These are phyloP conservation scores for Argentina anserina DNA, from an alignment of 306 rosid species.

Conservation along the genomic window DNA sequence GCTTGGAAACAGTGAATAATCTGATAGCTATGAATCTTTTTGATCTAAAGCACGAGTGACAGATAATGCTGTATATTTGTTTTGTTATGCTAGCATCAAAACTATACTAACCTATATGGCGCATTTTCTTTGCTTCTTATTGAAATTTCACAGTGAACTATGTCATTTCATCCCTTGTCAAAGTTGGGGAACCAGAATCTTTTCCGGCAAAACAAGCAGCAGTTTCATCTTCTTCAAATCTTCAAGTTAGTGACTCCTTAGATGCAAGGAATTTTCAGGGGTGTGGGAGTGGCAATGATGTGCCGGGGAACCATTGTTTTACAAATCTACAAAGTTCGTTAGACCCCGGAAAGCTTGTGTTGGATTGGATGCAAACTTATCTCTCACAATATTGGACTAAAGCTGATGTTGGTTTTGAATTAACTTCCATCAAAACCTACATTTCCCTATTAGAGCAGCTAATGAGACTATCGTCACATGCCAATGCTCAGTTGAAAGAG, in stretches of 20 bases:
- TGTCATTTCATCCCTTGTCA: not conserved
- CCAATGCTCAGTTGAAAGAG: slow-evolving; percentile 32
- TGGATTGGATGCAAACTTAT: slow-evolving; percentile 37
- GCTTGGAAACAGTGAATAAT: not conserved
- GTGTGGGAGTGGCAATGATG: too few relatives aligned
- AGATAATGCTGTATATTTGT: not conserved
- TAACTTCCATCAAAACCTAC: slow-evolving; percentile 17
- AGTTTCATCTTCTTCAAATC: too few relatives aligned
- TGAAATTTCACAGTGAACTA: not conserved
- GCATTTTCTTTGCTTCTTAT: not conserved
- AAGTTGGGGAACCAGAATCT: not conserved
- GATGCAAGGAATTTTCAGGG: too few relatives aligned
- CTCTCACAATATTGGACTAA: slow-evolving; percentile 24
- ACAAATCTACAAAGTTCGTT: slow-evolving; percentile 27
- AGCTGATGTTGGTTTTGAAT: slow-evolving; percentile 18
- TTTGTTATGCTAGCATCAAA: not conserved
- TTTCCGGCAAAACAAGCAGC: not conserved
- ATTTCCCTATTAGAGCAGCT: slow-evolving; percentile 36
- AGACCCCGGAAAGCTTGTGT: slow-evolving; percentile 51
- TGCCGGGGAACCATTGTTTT: too few relatives aligned
- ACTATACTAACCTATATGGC: too few relatives aligned
- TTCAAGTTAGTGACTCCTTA: too few relatives aligned
- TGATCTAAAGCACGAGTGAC: not conserved
- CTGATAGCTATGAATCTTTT: not conserved
- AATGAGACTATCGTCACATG: slow-evolving; percentile 33